These are phyloP conservation scores for Termitomyces titanicus DNA, from an alignment of 768 basidiomycete species.

Conservation along the genomic window DNA sequence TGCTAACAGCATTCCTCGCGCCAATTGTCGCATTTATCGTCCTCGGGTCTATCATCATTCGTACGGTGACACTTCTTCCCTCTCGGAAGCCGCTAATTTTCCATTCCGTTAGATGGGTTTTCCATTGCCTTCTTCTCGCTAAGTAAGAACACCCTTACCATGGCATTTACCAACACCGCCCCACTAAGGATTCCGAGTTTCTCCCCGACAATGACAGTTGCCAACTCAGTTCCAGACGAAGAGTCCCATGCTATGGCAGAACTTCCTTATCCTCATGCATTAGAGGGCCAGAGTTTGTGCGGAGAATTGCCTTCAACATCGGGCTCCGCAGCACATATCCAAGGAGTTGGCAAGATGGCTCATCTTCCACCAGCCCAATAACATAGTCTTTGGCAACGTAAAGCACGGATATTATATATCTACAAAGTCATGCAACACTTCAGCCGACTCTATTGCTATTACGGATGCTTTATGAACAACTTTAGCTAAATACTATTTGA, in stretches of 20 bases:
- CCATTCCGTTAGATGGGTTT: constrained; percentile 11
- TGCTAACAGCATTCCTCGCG: constrained; percentile 65
- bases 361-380: too few species aligned
- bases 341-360: too few species aligned
- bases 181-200: not conserved
- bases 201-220: not conserved
- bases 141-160: constrained; percentile 12
- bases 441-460: too few species aligned
- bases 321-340: too few species aligned
- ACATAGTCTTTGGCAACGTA: too few species aligned
- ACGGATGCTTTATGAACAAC: too few species aligned
- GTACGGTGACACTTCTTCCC: constrained; percentile 37
- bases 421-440: too few species aligned
- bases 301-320: too few species aligned
- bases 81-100: not conserved
- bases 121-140: constrained; percentile 18
- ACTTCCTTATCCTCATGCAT: not conserved
- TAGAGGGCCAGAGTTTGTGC: not conserved
- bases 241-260: not conserved
- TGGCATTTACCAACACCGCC: constrained; percentile 3
- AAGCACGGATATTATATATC: too few species aligned
- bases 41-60: constrained; percentile 78
- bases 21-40: constrained; percentile 89
- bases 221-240: not conserved
- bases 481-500: too few species aligned